phyloP scores from a whole-genome alignment of 2,329 filamentous ascomycete genomes.

The Xylariaceae sp. region DNA sequence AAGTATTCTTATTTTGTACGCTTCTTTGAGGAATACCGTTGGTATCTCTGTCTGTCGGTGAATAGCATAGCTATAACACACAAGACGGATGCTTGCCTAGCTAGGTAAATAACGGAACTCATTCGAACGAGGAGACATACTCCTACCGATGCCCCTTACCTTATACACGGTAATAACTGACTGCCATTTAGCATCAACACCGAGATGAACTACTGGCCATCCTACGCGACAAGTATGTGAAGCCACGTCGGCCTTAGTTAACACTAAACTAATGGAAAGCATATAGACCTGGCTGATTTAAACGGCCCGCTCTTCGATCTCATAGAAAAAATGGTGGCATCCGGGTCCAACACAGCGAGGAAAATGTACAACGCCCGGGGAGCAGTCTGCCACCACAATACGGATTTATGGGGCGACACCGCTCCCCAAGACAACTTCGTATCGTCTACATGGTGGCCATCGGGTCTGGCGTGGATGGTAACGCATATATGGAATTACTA shows the following conservation, averaged over 20 bases:
- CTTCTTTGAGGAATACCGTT: too few relatives aligned
- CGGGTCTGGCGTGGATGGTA: constrained; percentile 4
- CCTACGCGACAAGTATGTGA: constrained; percentile 8
- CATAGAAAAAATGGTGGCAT: constrained; percentile 2
- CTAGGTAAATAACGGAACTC: too few relatives aligned
- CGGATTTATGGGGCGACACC: constrained; percentile 1
- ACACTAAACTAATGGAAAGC: background rate
- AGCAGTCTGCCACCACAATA: constrained; percentile 3
- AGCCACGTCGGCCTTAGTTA: background rate
- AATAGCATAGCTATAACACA: too few relatives aligned
- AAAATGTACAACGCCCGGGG: constrained; percentile 1
- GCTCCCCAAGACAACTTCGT: constrained; percentile 1
- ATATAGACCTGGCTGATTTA: constrained; percentile 1
- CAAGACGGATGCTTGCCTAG: too few relatives aligned
- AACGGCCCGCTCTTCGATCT: background rate
- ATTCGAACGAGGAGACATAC: too few relatives aligned
- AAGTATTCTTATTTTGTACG: background rate
- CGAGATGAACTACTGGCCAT: constrained; percentile 28
- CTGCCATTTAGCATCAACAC: constrained; percentile 19
- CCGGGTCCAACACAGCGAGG: background rate
- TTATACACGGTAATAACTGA: background rate
- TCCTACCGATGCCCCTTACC: background rate
- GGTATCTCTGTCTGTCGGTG: too few relatives aligned
- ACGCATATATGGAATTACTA: constrained; percentile 1
- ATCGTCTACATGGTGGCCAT: background rate